Evolutionary conservation across 1,284 basidiomycete species (phyloP).

Genomic region (Puccinia polysora): DNA sequence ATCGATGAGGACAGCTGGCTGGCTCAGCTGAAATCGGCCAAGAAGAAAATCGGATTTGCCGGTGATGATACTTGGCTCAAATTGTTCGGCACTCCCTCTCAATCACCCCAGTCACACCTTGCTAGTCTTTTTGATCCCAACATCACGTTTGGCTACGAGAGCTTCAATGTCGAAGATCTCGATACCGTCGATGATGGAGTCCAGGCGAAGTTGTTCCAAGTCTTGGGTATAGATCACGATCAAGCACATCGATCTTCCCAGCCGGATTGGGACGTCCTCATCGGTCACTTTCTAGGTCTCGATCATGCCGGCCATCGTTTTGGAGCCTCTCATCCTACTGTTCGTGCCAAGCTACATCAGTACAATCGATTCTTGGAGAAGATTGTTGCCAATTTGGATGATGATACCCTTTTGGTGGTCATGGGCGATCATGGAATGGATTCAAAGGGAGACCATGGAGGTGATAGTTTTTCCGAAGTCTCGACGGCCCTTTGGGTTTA

Average conservation of each 20-base stretch:
- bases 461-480: conserved; percentile 80
- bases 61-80: conserved; percentile 96
- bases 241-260: conserved; percentile 50
- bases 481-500: conserved; percentile 87
- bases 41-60: conserved; percentile 69
- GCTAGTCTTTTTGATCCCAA: too few relatives aligned
- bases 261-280: conserved; percentile 69
- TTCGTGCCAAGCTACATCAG: conserved; percentile 77
- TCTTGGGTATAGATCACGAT: conserved; percentile 58
- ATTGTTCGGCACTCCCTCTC: conserved; percentile 64
- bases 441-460: conserved; percentile 86
- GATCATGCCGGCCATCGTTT: conserved; percentile 95
- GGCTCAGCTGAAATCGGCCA: conserved; percentile 52
- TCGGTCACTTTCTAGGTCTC: conserved; percentile 94
- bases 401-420: conserved; percentile 82
- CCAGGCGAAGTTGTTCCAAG: conserved; percentile 71
- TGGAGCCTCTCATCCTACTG: conserved; percentile 78
- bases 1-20: conserved; percentile 77
- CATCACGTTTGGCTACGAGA: too few relatives aligned
- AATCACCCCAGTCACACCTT: background rate
- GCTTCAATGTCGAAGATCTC: conserved; percentile 97
- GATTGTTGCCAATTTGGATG: conserved; percentile 64
- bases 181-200: conserved; percentile 93
- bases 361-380: conserved; percentile 74
- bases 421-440: conserved; percentile 99